Base-by-base conservation (phyloP, 2,329 filamentous ascomycete species). In the Blumeria graminis region DNA sequence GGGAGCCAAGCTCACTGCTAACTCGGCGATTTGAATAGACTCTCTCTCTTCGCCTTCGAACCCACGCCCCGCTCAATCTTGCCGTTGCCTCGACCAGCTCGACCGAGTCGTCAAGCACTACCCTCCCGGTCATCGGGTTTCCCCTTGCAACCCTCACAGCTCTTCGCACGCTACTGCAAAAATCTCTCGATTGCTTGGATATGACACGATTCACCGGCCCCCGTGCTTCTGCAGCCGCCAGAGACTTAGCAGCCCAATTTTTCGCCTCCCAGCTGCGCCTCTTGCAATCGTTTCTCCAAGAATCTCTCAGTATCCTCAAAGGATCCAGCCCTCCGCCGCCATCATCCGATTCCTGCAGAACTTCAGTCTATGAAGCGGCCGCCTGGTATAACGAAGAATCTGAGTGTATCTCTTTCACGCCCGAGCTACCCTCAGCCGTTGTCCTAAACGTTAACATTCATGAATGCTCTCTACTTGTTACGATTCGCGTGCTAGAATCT, bases 171-270 rank as follows among this genome's bases (percentile, higher is more conserved):
- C 74, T 88, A 43, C 81, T 96, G 62, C 90, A 84, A 59, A 78
- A 86, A 63, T 82, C 86, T 57, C 77, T 95, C 60, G 86, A 93
- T 67, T 79, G 94, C 51, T 80, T 94, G 54, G 78, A 83, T 63
- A 76, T 93, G 14, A 86, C 83, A 48, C 76, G 83, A 33, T 82
- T 81, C 72, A 84, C 83, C 38, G 80, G 81, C 14, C 78, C 85
- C 64, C 80, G 61, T 68, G 78, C 59, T 72, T 76, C 67, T 43
- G n/a, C 48, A n/a, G 32, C 16, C 13, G 35, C 11, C n/a, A n/a
- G 28, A 52, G 32, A 13, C 7, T 32, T 8, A 1, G n/a, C 3
- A 2, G 63, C 68, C 43, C 56, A 68, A 28, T 76, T 78, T 57
- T 71, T 81, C 34, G 69, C 74, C 34, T 71, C 73, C 7, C 76